These are phyloP conservation scores for Phytophthora capsici DNA, from an alignment of 352 stramenopile genomes.

Conservation along the genomic window DNA sequence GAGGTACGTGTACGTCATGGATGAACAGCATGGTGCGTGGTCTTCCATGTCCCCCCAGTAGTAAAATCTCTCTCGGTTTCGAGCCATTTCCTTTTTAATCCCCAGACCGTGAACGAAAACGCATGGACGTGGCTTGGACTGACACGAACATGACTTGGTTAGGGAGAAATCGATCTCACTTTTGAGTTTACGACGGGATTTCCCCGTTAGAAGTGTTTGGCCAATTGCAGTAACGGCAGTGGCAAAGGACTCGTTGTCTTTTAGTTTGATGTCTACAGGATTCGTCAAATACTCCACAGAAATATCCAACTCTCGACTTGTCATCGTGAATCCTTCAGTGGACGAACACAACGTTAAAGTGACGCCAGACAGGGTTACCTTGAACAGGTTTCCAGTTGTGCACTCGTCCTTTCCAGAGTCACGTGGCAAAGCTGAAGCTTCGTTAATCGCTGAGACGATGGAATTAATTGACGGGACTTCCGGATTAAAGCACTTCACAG, in stretches of 20 bases:
- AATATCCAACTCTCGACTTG: conserved; percentile 17
- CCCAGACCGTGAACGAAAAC: conserved; percentile 45
- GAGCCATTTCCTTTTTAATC: conserved; percentile 13
- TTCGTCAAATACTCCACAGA: conserved; percentile 5
- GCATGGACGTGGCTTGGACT: conserved; percentile 31
- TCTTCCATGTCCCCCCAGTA: conserved; percentile 39
- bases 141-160: conserved; percentile 24
- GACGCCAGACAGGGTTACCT: conserved; percentile 5
- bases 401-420: conserved; percentile 1
- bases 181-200: conserved; percentile 7
- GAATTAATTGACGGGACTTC: conserved; percentile 22
- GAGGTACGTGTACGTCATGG: conserved; percentile 36
- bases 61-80: conserved; percentile 19
- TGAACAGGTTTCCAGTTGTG: conserved; percentile 11
- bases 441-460: conserved; percentile 14
- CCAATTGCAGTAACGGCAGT: conserved; percentile 9
- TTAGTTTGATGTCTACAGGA: background rate
- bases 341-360: conserved; percentile 10
- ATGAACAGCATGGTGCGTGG: conserved; percentile 41
- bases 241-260: background rate
- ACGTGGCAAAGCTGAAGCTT: background rate
- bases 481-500: conserved; percentile 17
- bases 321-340: conserved; percentile 9
- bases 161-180: conserved; percentile 21
- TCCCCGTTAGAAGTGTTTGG: conserved; percentile 8